Base-by-base conservation (phyloP, 1,284 basidiomycete species). In the Trametes pubescens region DNA sequence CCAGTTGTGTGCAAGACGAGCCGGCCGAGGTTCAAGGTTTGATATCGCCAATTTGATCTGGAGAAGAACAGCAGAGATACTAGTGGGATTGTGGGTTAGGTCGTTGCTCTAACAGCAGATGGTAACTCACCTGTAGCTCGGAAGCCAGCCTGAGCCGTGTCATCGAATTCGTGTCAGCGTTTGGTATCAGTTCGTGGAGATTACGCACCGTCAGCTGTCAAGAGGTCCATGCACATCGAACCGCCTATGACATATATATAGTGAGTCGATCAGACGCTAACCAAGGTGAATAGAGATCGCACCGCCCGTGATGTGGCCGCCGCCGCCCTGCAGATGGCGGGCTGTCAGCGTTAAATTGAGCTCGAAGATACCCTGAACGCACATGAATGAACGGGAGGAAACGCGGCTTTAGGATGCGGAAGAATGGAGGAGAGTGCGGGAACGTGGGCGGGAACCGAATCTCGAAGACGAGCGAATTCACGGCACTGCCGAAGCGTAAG, bases 171-270 rank as follows among this genome's bases (percentile, higher is more conserved):
- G 6, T 59, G 14, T 46, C 38, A 57, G 47, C 10, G 10, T 8
- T 16, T 22, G 24, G 4, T n/a, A 47, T 13, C 2, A 29, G 13
- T 13, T 13, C 16, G 4, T 11, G 43, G 13, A 18, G 24, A 6
- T 29, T 37, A 65, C 81, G 66, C 60, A 61, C 85, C 87, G 65
- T 87, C 84, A 0, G 86, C 78, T 0, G 87, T 89, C 51, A 89
- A 73, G 13, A 89, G 76, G 71, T 89, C 87, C 86, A 89, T 88
- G 66, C 87, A 89, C 57, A 89, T 88, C 7, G 86, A 88, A 3
- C 87, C 87, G 29, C 86, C 86, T 87, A 37, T 10, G 26, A 29
- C 4, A 26, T 44, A 10, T 44, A 3, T 7, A 34, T 34, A 24
- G 5, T 37, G 5, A 34, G 32, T 22, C 29, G 4, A 29, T 6